phyloP scores from a whole-genome alignment of 345 rosid genomes.

The Camelina laxa region DNA sequence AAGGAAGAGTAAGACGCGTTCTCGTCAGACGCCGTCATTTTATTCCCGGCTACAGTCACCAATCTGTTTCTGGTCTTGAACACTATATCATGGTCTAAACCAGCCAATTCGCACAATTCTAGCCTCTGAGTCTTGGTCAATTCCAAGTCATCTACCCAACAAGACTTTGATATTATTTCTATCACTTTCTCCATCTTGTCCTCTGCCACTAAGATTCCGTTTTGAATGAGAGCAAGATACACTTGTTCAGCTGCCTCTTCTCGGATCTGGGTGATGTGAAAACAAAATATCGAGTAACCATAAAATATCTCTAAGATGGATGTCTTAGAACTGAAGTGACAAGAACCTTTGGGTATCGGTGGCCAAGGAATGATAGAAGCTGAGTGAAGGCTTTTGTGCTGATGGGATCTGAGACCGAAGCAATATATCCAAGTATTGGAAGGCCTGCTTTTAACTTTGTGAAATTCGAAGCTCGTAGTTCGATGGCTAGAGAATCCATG shows the following conservation, averaged over 20 bases:
- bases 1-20: conserved; percentile 85
- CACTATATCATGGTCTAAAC: conserved; percentile 52
- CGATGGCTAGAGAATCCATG: conserved; percentile 72
- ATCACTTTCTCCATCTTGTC: conserved; percentile 63
- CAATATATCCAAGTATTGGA: conserved; percentile 74
- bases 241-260: conserved; percentile 77
- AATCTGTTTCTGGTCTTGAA: conserved; percentile 36
- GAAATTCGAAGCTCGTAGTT: conserved; percentile 75
- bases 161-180: conserved; percentile 66
- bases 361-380: conserved; percentile 69
- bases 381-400: conserved; percentile 64
- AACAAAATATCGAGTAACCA: conserved; percentile 1
- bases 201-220: conserved; percentile 58
- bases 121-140: conserved; percentile 52
- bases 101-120: conserved; percentile 64
- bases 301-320: neutral
- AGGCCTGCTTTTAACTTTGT: conserved; percentile 74
- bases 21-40: conserved; percentile 58
- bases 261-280: conserved; percentile 63
- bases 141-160: conserved; percentile 82
- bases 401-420: conserved; percentile 61
- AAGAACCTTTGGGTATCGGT: conserved; percentile 81
- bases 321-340: neutral
- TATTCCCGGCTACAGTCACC: conserved; percentile 32
- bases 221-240: conserved; percentile 74